Conservation (phyloP, 345 rosid genomes). For the Ailanthus altissimus region DNA sequence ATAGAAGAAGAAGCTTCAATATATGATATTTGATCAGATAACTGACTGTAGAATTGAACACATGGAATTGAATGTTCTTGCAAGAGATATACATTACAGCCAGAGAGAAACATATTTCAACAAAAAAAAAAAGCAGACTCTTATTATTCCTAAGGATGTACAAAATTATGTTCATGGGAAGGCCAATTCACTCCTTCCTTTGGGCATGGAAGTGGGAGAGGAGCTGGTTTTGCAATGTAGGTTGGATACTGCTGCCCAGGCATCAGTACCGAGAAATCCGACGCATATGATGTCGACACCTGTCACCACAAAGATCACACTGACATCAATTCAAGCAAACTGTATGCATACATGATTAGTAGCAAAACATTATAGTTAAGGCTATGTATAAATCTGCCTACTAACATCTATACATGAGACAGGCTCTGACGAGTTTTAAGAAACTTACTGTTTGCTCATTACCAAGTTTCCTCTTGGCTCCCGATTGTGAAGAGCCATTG, state of each 20-base stretch:
- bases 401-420: no score
- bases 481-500: conserved; percentile 30
- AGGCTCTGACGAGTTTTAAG: background rate
- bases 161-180: conserved; percentile 47
- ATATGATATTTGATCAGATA: conserved; percentile 18
- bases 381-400: no score
- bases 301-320: conserved; percentile 23
- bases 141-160: conserved; percentile 24
- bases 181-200: conserved; percentile 77
- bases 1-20: no score
- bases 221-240: conserved; percentile 81
- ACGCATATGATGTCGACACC: conserved; percentile 44
- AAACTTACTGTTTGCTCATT: conserved; percentile 47
- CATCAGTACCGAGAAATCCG: conserved; percentile 82
- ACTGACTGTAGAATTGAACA: background rate
- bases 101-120: conserved; percentile 9
- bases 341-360: no score
- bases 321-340: no score
- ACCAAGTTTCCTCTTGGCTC: conserved; percentile 37
- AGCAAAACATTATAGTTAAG: background rate
- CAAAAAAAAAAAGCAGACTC: background rate
- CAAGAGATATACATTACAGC: conserved; percentile 11
- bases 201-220: conserved; percentile 79
- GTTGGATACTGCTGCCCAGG: conserved; percentile 80
- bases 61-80: conserved; percentile 7